Base-by-base conservation (phyloP, 306 rosid species). In the Myrica gale region DNA sequence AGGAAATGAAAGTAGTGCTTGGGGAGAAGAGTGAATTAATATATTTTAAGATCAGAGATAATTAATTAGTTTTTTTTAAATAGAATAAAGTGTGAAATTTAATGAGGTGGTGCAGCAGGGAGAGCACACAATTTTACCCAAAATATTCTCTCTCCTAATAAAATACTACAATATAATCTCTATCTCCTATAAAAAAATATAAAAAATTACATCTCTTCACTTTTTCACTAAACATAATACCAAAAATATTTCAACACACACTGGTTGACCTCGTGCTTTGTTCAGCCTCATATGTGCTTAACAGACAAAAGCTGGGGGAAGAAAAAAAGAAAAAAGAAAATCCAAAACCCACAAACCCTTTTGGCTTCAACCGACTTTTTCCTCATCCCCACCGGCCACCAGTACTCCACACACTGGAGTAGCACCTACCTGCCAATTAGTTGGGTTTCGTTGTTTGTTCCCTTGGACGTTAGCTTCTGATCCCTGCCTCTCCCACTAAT, bases 391-490 rank as follows among this genome's bases (percentile, higher is more conserved):
- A 21, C 17, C 62, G 72, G 26, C 74, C 82, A 71, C 77, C 80
- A n/a, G n/a, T n/a, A 46, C 77, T 76, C 26, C 76, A 26, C 67
- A 37, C 69, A 62, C 69, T 62, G 69, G 46, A 37, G 46, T n/a
- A 75, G 80, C 72, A 72, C 71, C 81, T 85, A 79, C 86, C 71
- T 55, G 77, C 80, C 15, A 46, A 76, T 78, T 71, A 57, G 60
- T 78, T 80, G 82, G 72, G 57, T 74, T 76, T 69, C 71, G 76
- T 78, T 69, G 83, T 82, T 80, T 87, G 86, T 74, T 65, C 71
- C 80, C 83, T 74, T 83, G 89, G 78, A 76, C 75, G 84, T 80
- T 75, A 68, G 89, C 83, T 79, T 83, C 82, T 77, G 74, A 67
- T 77, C 83, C 67, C 75, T 60, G 50, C 19, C 55, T 37, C 71